These are phyloP conservation scores for Millerozyma miso DNA, from an alignment of 805 yeast genomes.

Conservation along the genomic window DNA sequence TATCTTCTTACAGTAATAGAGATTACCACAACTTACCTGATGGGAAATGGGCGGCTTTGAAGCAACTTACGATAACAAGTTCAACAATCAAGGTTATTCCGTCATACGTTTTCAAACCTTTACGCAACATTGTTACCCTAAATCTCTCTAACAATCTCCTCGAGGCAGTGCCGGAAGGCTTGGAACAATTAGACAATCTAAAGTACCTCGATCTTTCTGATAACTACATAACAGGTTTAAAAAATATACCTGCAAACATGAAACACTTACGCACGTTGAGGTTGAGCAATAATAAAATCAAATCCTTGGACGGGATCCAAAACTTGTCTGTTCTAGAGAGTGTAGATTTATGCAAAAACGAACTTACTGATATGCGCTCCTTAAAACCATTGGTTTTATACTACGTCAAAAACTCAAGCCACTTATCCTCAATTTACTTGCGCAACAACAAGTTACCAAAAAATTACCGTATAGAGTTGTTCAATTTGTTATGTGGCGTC, in stretches of 20 bases:
- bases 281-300: slow-evolving; percentile 46
- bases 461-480: slow-evolving; percentile 49
- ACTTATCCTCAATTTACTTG: slow-evolving; percentile 37
- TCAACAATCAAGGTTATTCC: slow-evolving; percentile 36
- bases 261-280: slow-evolving; percentile 41
- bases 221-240: slow-evolving; percentile 33
- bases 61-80: slow-evolving; percentile 38
- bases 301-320: slow-evolving; percentile 43
- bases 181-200: slow-evolving; percentile 43
- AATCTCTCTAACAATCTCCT: slow-evolving; percentile 55
- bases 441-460: slow-evolving; percentile 42
- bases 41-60: slow-evolving; percentile 35
- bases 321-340: slow-evolving; percentile 41
- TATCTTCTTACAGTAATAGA: slow-evolving; percentile 1
- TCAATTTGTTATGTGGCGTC: slow-evolving; percentile 54
- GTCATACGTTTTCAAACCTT: slow-evolving; percentile 34
- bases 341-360: slow-evolving; percentile 50
- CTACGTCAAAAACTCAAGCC: slow-evolving; percentile 25
- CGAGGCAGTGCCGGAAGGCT: slow-evolving; percentile 48
- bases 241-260: slow-evolving; percentile 31
- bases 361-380: slow-evolving; percentile 27
- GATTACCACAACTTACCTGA: slow-evolving; percentile 27
- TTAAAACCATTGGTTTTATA: slow-evolving; percentile 35
- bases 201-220: slow-evolving; percentile 44
- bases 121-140: slow-evolving; percentile 39